phyloP scores from a whole-genome alignment of 2,329 filamentous ascomycete species.

The Ceratocystis alfenasii region DNA sequence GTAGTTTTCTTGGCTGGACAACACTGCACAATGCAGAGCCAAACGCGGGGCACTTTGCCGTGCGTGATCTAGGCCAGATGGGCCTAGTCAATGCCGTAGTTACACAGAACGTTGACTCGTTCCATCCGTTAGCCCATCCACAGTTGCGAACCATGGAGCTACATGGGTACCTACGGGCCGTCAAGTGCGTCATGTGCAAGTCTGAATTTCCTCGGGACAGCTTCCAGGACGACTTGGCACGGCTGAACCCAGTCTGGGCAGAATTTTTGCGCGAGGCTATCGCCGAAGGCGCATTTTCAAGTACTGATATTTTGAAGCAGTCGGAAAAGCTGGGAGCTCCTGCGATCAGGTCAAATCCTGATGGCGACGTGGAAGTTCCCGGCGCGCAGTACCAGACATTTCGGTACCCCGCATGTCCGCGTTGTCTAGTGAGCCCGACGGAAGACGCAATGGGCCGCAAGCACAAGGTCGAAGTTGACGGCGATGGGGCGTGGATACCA shows the following conservation, averaged over 20 bases:
- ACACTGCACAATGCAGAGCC: constrained; percentile 66
- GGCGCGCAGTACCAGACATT: constrained; percentile 81
- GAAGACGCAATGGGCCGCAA: constrained; percentile 9
- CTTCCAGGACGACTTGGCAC: constrained; percentile 66
- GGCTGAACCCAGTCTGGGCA: constrained; percentile 78
- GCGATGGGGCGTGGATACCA: constrained; percentile 58
- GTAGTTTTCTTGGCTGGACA: constrained; percentile 88
- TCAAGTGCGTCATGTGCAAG: constrained; percentile 69
- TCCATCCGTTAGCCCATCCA: constrained; percentile 70
- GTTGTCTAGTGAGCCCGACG: constrained; percentile 49
- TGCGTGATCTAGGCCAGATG: constrained; percentile 57
- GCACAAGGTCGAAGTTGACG: constrained; percentile 55
- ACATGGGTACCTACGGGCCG: constrained; percentile 75
- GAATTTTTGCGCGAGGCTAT: constrained; percentile 61
- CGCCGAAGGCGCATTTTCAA: constrained; percentile 37
- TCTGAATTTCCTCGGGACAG: constrained; percentile 55
- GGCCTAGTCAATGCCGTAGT: constrained; percentile 67
- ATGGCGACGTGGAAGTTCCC: constrained; percentile 86
- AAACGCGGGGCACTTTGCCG: constrained; percentile 67
- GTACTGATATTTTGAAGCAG: constrained; percentile 32
- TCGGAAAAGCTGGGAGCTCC: constrained; percentile 53
- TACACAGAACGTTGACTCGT: constrained; percentile 95
- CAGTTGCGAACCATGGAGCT: constrained; percentile 65
- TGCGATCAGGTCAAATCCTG: constrained; percentile 76
- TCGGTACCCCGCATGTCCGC: constrained; percentile 78